A percentile compares a stretch with the other conserved stretches of the same genome.
phyloP scores from a whole-genome alignment of 345 rosid species.

The Salix suchowensis region DNA sequence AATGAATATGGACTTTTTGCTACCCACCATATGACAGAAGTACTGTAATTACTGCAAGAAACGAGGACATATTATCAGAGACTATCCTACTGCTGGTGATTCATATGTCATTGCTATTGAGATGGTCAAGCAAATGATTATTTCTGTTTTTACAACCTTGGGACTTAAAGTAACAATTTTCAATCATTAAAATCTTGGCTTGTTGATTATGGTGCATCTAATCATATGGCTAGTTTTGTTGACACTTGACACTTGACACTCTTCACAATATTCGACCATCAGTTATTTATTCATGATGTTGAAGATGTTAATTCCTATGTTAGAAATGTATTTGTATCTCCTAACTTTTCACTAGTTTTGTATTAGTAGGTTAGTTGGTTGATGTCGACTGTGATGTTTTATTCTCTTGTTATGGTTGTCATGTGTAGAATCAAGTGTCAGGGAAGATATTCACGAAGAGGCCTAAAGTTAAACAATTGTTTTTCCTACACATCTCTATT shows the following conservation, averaged over 20 bases:
- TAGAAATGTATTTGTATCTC: background rate
- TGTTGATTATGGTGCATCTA: background rate
- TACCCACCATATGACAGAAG: background rate
- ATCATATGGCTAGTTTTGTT: constrained; percentile 7
- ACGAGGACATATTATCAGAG: constrained; percentile 1
- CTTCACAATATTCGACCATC: background rate
- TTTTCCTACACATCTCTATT: background rate
- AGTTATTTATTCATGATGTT: background rate
- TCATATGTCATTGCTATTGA: background rate
- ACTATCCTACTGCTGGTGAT: background rate
- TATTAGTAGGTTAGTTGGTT: background rate
- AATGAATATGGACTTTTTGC: constrained; percentile 9
- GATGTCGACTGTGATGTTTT: background rate
- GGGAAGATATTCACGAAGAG: background rate
- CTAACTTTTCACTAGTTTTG: background rate
- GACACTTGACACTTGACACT: background rate
- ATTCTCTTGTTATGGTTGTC: background rate
- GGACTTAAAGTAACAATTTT: constrained; percentile 10
- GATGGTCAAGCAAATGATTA: constrained; percentile 8
- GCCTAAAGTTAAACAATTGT: background rate
- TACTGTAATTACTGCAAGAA: constrained; percentile 8
- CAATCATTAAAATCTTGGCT: background rate
- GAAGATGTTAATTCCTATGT: background rate
- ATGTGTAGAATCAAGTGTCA: background rate
- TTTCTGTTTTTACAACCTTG: background rate